A percentile compares a stretch with the other conserved stretches of the same genome.
These are phyloP conservation scores for Phytophthora multivora DNA, from an alignment of 352 stramenopile species.

Conservation along the genomic window DNA sequence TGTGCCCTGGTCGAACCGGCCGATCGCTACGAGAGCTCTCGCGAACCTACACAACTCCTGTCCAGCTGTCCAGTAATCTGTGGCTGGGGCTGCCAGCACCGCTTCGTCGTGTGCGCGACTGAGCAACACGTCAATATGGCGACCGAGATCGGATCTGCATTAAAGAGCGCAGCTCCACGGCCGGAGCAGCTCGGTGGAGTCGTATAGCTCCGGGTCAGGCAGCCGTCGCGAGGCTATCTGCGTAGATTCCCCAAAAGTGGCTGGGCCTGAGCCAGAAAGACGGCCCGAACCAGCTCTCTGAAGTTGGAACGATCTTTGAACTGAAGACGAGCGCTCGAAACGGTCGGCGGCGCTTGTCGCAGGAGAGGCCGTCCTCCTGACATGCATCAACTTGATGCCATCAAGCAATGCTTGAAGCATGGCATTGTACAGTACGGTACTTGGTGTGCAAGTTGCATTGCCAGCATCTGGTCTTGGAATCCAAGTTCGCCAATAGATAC, in stretches of 20 bases:
- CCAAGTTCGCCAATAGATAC: slow-evolving; percentile 1
- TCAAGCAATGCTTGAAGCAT: too few relatives aligned
- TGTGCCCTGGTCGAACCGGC: slow-evolving; percentile 1
- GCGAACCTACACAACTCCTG: slow-evolving; percentile 32
- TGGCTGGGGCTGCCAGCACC: slow-evolving; percentile 17
- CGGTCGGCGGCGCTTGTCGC: slow-evolving; percentile 26
- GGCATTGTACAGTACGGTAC: too few relatives aligned
- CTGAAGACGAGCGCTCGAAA: slow-evolving; percentile 28
- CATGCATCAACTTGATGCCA: too few relatives aligned
- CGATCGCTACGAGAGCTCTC: slow-evolving; percentile 32
- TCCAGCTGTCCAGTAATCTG: slow-evolving; percentile 26
- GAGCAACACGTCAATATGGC: slow-evolving; percentile 31
- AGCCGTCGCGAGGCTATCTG: background rate
- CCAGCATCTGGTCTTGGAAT: slow-evolving; percentile 12
- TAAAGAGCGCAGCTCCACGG: slow-evolving; percentile 9
- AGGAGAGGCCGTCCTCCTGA: slow-evolving; percentile 22
- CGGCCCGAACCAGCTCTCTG: slow-evolving; percentile 37
- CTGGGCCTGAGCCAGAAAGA: slow-evolving; percentile 18
- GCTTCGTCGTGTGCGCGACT: slow-evolving; percentile 36
- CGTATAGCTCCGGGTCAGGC: background rate
- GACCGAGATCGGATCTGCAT: slow-evolving; percentile 13
- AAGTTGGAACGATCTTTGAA: slow-evolving; percentile 34
- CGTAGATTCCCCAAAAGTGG: slow-evolving; percentile 14
- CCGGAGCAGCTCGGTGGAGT: slow-evolving; percentile 17
- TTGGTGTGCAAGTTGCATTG: background rate